Percentiles rank a stretch among this genome's conserved stretches.
Evolutionary conservation across 495 filamentous ascomycete species (phyloP).

Genomic region (Diplogelasinospora grovesii): DNA sequence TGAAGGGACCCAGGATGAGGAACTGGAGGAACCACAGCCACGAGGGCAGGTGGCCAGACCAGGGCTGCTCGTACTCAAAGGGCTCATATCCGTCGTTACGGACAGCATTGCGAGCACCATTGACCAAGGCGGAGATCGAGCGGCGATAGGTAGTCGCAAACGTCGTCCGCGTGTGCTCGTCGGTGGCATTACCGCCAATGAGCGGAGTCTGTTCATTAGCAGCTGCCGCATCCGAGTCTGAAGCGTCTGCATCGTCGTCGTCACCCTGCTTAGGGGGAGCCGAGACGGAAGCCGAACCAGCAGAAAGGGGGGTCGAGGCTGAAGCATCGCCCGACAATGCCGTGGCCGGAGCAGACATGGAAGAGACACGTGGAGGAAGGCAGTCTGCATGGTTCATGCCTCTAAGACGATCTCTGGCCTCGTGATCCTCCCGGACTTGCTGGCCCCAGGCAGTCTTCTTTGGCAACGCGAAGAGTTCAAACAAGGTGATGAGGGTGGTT

Average conservation of each 20-base stretch:
- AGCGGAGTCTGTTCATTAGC: constrained; percentile 78
- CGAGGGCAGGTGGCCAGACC: constrained; percentile 70
- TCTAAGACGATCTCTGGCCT: constrained; percentile 32
- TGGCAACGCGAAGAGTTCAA: constrained; percentile 74
- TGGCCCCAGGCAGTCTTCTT: constrained; percentile 59
- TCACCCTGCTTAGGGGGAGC: constrained; percentile 10
- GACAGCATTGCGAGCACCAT: constrained; percentile 22
- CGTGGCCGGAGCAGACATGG: too few relatives aligned
- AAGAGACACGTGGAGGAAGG: too few relatives aligned
- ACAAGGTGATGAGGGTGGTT: constrained; percentile 62
- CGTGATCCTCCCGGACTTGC: constrained; percentile 41
- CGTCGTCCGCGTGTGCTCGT: constrained; percentile 51
- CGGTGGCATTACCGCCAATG: constrained; percentile 38
- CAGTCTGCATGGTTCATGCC: too few relatives aligned
- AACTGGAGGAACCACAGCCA: constrained; percentile 89
- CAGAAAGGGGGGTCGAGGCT: too few relatives aligned
- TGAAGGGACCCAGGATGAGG: constrained; percentile 68
- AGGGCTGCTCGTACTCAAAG: constrained; percentile 75
- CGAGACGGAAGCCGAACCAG: constrained; percentile 1
- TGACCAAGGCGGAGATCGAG: constrained; percentile 36
- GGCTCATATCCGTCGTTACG: constrained; percentile 31
- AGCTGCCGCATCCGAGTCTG: constrained; percentile 45
- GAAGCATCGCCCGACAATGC: too few relatives aligned
- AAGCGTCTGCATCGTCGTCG: constrained; percentile 36
- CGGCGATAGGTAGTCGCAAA: constrained; percentile 62